Evolutionary conservation across 1,284 basidiomycete genomes (phyloP).

Genomic region (Anthracocystis walkeri): DNA sequence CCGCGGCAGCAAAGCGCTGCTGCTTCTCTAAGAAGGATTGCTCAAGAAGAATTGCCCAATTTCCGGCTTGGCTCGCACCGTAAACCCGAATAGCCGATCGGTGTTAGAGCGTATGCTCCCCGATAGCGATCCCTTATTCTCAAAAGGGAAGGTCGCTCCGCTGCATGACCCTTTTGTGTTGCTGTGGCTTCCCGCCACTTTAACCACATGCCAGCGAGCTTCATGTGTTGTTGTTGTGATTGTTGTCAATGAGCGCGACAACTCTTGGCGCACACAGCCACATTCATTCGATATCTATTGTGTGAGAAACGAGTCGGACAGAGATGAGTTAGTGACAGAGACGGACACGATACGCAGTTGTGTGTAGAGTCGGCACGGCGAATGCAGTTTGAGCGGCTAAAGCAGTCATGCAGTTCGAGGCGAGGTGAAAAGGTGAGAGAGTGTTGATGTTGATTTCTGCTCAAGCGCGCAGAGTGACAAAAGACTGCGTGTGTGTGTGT

Average conservation of each 20-base stretch:
- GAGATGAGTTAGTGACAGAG: neutral
- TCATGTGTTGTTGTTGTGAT: no score
- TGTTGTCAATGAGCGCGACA: no score
- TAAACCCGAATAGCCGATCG: conserved; percentile 1
- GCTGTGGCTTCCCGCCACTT: neutral
- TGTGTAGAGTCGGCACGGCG: neutral
- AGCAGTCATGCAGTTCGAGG: neutral
- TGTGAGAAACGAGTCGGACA: neutral
- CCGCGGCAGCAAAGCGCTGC: neutral
- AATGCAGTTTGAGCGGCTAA: neutral
- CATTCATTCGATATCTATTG: neutral
- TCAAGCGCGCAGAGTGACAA: neutral
- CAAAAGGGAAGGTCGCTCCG: conserved; percentile 2
- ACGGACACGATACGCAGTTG: neutral
- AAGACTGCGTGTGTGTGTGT: conserved; percentile 1
- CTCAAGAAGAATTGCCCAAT: conserved; percentile 1
- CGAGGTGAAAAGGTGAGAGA: neutral
- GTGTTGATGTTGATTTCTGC: neutral
- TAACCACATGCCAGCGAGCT: no score
- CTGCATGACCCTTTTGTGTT: neutral
- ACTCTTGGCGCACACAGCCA: neutral
- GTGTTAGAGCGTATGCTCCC: no score
- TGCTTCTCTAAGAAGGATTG: neutral
- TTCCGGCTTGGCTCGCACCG: neutral
- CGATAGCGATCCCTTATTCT: neutral